phyloP scores from a whole-genome alignment of 441 rosid genomes.

The Populus hybrid region DNA sequence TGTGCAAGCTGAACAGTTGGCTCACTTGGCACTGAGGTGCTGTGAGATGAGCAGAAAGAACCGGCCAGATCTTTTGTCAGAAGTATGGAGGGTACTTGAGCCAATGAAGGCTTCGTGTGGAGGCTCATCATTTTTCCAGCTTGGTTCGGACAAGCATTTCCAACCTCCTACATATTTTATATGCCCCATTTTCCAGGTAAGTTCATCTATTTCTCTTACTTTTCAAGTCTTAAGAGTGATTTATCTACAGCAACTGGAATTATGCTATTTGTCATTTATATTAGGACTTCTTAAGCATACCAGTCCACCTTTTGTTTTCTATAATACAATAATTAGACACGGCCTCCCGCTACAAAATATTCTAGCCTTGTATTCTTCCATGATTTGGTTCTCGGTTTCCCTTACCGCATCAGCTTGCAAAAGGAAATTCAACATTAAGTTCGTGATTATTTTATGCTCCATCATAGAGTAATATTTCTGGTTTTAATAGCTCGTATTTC shows the following conservation, averaged over 20 bases:
- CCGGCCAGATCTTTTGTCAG: slow-evolving; percentile 80
- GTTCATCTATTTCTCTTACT: slow-evolving; percentile 11
- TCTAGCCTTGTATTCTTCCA: neutral
- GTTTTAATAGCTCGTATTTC: neutral
- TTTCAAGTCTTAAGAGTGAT: neutral
- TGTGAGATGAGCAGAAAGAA: slow-evolving; percentile 64
- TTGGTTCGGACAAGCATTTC: slow-evolving; percentile 57
- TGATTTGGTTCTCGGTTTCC: neutral
- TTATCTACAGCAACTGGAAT: neutral
- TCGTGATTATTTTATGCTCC: neutral
- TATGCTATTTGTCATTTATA: neutral
- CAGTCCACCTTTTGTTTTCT: neutral
- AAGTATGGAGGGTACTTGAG: slow-evolving; percentile 88
- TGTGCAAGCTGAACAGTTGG: slow-evolving; percentile 93
- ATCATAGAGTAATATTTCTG: neutral
- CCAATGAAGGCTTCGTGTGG: slow-evolving; percentile 95
- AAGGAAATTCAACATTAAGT: neutral
- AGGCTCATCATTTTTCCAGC: slow-evolving; percentile 45
- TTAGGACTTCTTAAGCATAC: neutral
- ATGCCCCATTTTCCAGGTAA: slow-evolving; percentile 91
- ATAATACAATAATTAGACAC: neutral
- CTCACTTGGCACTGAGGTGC: slow-evolving; percentile 82
- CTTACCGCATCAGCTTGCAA: neutral
- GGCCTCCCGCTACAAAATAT: neutral
- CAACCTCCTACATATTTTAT: slow-evolving; percentile 80